A percentile compares a stretch with the other conserved stretches of the same genome.
These are phyloP conservation scores for Xanthoceras sorbifolium DNA, from an alignment of 345 rosid species.

Conservation along the genomic window DNA sequence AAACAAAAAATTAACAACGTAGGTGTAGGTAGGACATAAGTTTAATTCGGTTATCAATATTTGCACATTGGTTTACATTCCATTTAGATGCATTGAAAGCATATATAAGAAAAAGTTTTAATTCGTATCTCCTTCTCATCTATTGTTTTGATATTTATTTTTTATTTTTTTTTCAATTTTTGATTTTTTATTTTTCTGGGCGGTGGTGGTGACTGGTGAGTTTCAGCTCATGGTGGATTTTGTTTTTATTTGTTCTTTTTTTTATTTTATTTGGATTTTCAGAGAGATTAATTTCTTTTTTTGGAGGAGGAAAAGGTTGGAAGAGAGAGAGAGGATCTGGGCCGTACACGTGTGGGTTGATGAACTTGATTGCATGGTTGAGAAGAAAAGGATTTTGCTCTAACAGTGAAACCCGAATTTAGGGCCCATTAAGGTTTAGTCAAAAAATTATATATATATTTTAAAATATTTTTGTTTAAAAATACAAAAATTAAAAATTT, in stretches of 20 bases:
- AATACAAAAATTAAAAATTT: no score
- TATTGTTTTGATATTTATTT: not conserved
- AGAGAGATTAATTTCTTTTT: not conserved
- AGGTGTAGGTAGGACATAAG: no score
- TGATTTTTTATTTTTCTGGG: not conserved
- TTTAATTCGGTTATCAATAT: no score
- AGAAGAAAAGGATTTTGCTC: no score
- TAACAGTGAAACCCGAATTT: not conserved
- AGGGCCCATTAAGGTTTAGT: not conserved
- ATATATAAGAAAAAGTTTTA: no score
- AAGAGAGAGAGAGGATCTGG: constrained; percentile 16
- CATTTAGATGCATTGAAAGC: no score
- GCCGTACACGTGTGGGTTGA: constrained; percentile 23
- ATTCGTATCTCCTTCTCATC: no score
- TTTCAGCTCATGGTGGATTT: constrained; percentile 16
- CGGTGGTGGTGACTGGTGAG: not conserved
- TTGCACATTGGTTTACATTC: no score
- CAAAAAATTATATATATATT: no score
- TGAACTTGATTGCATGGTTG: not conserved
- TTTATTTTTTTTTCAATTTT: not conserved
- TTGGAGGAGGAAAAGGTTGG: not conserved
- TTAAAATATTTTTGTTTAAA: not conserved
- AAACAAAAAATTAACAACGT: no score
- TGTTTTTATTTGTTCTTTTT: not conserved
- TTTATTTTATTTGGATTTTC: no score